Percentiles rank a stretch among this genome's conserved stretches.
Evolutionary conservation across 257 asterid genomes (phyloP).

Genomic region (Penstemon eatonii): DNA sequence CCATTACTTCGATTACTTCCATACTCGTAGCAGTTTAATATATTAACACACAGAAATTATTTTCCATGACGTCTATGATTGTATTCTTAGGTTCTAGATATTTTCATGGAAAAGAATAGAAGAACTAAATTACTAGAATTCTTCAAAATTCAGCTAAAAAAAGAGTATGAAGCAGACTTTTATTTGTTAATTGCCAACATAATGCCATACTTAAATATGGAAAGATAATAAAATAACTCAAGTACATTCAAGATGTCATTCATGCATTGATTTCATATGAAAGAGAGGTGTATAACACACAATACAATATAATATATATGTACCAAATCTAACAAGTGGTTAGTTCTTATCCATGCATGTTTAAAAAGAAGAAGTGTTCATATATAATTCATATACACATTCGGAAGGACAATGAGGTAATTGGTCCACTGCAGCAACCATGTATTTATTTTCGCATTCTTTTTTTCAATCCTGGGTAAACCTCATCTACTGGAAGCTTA

Average conservation of each 20-base stretch:
- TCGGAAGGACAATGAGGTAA: background rate
- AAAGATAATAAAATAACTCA: slow-evolving; percentile 8
- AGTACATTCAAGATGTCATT: no score
- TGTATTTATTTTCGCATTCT: background rate
- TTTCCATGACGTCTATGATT: background rate
- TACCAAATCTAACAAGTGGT: background rate
- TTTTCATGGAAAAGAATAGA: background rate
- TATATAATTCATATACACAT: background rate
- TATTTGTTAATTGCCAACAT: background rate
- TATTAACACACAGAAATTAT: background rate
- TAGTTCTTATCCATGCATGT: slow-evolving; percentile 3
- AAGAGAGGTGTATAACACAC: no score
- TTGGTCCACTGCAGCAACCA: background rate
- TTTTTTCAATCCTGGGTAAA: slow-evolving; percentile 8
- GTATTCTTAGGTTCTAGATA: slow-evolving; percentile 2
- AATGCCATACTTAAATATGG: background rate
- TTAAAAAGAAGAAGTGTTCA: background rate
- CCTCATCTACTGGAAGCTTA: background rate
- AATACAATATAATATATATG: no score
- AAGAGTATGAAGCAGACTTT: background rate
- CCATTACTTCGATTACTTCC: slow-evolving; percentile 1
- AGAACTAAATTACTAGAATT: background rate
- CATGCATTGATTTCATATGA: no score
- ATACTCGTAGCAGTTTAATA: slow-evolving; percentile 5
- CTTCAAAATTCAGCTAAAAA: background rate